These are phyloP conservation scores for Arachis monticola DNA, from an alignment of 331 rosid genomes.

Conservation along the genomic window DNA sequence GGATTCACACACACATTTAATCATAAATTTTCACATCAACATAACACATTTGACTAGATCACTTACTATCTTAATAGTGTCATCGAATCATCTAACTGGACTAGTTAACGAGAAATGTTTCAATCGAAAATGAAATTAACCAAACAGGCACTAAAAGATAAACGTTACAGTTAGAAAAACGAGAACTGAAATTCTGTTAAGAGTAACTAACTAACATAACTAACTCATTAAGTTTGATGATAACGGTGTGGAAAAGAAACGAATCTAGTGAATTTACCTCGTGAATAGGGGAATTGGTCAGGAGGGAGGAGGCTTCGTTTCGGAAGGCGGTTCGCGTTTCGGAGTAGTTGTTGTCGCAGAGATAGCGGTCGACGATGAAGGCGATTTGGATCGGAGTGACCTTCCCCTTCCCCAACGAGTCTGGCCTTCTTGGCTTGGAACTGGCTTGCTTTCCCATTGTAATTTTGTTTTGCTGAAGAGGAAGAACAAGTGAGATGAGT, in stretches of 20 bases:
- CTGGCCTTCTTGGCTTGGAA: slow-evolving; percentile 42
- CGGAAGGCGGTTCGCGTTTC: slow-evolving; percentile 63
- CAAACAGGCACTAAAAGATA: no score
- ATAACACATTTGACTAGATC: no score
- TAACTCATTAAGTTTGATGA: no score
- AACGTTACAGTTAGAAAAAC: background rate
- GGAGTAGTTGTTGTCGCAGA: slow-evolving; percentile 61
- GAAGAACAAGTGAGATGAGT: background rate
- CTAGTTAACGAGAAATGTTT: no score
- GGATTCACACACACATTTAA: no score
- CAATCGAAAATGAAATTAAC: no score
- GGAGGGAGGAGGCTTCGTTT: slow-evolving; percentile 70
- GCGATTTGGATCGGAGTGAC: slow-evolving; percentile 80
- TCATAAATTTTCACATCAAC: no score
- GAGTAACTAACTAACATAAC: background rate
- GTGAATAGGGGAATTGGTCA: slow-evolving; percentile 62
- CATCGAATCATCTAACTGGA: no score
- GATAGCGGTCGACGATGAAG: slow-evolving; percentile 81
- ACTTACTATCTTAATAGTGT: no score
- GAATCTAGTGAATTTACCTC: slow-evolving; percentile 45
- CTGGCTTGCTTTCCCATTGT: slow-evolving; percentile 69
- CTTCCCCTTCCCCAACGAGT: slow-evolving; percentile 53
- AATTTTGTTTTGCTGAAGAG: background rate
- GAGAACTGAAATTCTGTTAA: background rate
- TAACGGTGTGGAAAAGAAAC: no score